Conservation (phyloP, 2,329 filamentous ascomycete species). For the Aureobasidium sp. region DNA sequence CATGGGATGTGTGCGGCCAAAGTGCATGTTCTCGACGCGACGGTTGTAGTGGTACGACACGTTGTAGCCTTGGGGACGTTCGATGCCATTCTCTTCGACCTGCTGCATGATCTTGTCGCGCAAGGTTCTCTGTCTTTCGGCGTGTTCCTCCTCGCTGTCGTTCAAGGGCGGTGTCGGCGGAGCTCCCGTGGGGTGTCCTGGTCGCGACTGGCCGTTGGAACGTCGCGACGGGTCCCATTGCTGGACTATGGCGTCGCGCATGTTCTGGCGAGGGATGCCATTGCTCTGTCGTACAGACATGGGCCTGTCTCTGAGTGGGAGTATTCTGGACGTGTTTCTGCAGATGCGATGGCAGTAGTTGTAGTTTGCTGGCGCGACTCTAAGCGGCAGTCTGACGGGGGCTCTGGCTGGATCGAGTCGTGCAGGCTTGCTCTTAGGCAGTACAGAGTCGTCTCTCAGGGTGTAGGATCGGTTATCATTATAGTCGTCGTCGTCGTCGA, state of each 20-base stretch:
- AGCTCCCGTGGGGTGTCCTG: conserved; percentile 7
- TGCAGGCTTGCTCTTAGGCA: background rate
- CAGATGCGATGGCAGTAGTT: background rate
- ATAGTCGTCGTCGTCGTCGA: background rate
- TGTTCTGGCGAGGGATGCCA: conserved; percentile 13
- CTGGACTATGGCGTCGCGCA: conserved; percentile 17
- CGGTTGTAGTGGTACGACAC: conserved; percentile 96
- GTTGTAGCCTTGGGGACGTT: conserved; percentile 72
- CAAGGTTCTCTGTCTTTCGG: conserved; percentile 30
- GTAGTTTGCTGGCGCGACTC: background rate
- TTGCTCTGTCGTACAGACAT: conserved; percentile 7
- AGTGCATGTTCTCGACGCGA: conserved; percentile 91
- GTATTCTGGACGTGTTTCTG: background rate
- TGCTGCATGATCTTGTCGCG: conserved; percentile 44
- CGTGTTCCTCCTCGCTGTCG: conserved; percentile 43
- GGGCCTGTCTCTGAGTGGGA: background rate
- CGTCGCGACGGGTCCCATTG: conserved; percentile 13
- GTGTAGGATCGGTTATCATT: background rate
- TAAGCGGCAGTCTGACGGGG: background rate
- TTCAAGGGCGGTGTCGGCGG: conserved; percentile 34
- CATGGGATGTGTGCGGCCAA: conserved; percentile 95
- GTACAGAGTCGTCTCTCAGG: background rate
- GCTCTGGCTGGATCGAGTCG: background rate
- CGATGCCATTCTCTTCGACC: conserved; percentile 57
- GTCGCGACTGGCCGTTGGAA: background rate